These are phyloP conservation scores for Caulochytrium protostelioides DNA, from an alignment of 371 early-diverging fungal species.

Conservation along the genomic window DNA sequence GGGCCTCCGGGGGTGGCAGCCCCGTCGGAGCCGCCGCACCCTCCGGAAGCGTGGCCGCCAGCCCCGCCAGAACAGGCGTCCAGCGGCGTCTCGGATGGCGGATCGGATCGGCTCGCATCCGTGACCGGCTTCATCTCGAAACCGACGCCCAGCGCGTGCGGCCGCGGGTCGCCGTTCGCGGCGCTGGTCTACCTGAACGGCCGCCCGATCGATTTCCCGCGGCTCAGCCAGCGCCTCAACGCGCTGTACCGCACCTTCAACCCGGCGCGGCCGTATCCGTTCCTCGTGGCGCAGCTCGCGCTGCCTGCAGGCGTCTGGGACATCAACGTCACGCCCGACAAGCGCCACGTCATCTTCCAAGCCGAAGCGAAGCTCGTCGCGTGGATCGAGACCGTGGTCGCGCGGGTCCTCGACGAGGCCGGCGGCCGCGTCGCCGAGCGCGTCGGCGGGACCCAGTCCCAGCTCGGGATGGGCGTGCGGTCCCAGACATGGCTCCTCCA, in stretches of 20 bases:
- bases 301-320: constrained; percentile 31
- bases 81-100: neutral
- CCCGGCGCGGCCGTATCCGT: constrained; percentile 37
- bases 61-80: too few relatives aligned
- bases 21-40: too few relatives aligned
- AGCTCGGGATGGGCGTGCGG: too few relatives aligned
- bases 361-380: constrained; percentile 40
- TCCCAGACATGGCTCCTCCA: too few relatives aligned
- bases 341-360: constrained; percentile 65
- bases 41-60: too few relatives aligned
- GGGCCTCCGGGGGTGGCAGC: too few relatives aligned
- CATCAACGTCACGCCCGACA: constrained; percentile 88
- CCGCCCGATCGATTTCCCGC: constrained; percentile 63
- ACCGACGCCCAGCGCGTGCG: too few relatives aligned
- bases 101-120: neutral
- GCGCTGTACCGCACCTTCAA: constrained; percentile 49
- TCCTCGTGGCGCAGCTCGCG: neutral
- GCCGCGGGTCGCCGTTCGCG: too few relatives aligned
- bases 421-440: constrained; percentile 10
- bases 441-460: constrained; percentile 10
- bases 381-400: too few relatives aligned
- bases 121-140: constrained; percentile 41
- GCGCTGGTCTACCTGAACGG: constrained; percentile 67
- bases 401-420: constrained; percentile 3
- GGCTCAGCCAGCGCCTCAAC: constrained; percentile 40